Base-by-base conservation (phyloP, 768 basidiomycete genomes). In the Mrakia frigida region DNA sequence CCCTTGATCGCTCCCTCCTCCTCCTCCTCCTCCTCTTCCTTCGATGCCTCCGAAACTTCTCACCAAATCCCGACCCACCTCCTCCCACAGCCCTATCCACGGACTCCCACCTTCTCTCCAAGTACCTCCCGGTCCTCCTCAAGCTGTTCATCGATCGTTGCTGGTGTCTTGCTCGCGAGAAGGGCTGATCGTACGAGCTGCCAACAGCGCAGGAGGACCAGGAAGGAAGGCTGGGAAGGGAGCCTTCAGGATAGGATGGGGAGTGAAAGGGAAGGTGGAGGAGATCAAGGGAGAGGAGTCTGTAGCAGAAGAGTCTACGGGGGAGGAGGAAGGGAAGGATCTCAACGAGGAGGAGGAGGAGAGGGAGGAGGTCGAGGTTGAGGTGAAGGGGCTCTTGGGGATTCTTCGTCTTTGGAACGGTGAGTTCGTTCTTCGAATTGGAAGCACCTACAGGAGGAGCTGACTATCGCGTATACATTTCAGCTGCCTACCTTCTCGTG, bases 401-500 rank as follows among this genome's bases (percentile, higher is more conserved):
- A 37, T 77, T 3, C 61, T 77, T 14, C 37, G 76, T 9, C 61
- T 77, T 11, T 77, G 76, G 76, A 68, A 59, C 18, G 37, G 76
- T 77, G 16, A 46, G 70, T 43, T 3, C 9, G 13, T 31, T 25
- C 28, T 3, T 75, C 25, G 37, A 7, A 16, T 35, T 11, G 11
- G 25, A 7, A 14, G n/a, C 35, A 9, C 25, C 56, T 31, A 28
- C 39, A 23, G 52, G 3, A n/a, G 9, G 46, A 41, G 23, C 13
- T 28, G 53, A 28, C 25, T 18, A 11, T 14, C 37, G 28, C 10
- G 18, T 68, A n/a, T 28, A 37, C 31, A 10, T 28, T 35, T 3
- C 63, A 77, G 77, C 73, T 31, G 77, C 73, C 33, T 78, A 74
- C 33, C 60, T 78, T 56, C 68, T 78, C 60, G 77, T 74, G 31